phyloP scores from a whole-genome alignment of 1,284 basidiomycete genomes.

The Serendipita sp. region DNA sequence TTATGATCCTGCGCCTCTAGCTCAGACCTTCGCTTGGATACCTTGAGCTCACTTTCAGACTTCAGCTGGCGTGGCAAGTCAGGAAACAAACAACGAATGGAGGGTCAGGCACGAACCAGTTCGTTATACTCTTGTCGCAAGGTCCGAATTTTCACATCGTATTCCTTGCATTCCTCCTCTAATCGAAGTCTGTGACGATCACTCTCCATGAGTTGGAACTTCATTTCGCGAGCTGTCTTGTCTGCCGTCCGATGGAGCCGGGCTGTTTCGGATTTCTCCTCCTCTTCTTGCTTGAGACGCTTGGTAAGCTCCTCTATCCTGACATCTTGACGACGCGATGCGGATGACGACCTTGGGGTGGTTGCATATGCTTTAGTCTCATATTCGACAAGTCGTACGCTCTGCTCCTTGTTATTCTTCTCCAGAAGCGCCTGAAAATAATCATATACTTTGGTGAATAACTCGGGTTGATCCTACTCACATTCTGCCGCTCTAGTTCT shows the following conservation, averaged over 20 bases:
- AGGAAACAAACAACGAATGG: conserved; percentile 8
- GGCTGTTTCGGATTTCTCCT: conserved; percentile 34
- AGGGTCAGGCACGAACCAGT: conserved; percentile 29
- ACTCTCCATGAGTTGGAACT: conserved; percentile 40
- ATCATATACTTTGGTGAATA: conserved; percentile 7
- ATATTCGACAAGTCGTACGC: conserved; percentile 64
- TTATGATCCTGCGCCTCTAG: conserved; percentile 59
- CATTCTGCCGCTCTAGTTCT: conserved; percentile 62
- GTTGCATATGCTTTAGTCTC: conserved; percentile 61
- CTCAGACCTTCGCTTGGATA: conserved; percentile 60
- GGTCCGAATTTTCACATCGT: conserved; percentile 39
- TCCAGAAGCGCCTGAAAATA: conserved; percentile 53
- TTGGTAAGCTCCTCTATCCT: conserved; percentile 58
- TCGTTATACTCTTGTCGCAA: conserved; percentile 46
- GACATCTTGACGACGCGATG: conserved; percentile 44
- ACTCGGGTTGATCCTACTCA: conserved; percentile 25
- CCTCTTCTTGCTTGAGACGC: conserved; percentile 39
- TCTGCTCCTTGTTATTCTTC: conserved; percentile 70
- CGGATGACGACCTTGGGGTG: conserved; percentile 40
- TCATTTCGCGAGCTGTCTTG: conserved; percentile 37
- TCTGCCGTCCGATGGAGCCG: conserved; percentile 37
- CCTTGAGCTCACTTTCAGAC: conserved; percentile 47
- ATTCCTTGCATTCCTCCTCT: conserved; percentile 48
- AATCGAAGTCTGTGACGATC: conserved; percentile 44
- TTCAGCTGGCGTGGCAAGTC: conserved; percentile 40